Base-by-base conservation (phyloP, 1,139 yeast genomes). In the Kurtzmaniella quercitrusa region DNA sequence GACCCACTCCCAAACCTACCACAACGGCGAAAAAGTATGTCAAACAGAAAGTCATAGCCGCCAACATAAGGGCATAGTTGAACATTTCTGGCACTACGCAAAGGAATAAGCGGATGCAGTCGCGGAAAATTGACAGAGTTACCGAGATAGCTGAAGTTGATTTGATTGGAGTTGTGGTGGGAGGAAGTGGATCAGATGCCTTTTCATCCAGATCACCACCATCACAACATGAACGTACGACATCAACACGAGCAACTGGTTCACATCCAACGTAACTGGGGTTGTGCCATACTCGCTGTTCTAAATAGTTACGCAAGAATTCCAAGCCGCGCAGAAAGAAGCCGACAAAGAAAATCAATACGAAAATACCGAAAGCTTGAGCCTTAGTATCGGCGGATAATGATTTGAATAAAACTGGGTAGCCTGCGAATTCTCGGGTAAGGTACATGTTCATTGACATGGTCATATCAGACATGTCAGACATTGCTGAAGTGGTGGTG, bases 11-110 rank as follows among this genome's bases (percentile, higher is more conserved):
- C 44, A 84, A 65, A 6, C 94, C 94, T 18, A 80, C 52, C 16
- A 83, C 78, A 23, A 84, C 82, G 2, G 86, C 91, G 61, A 85
- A 84, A 60, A 84, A 82, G 53, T 84, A 85, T 1, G 78, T 61
- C 44, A 83, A 54, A 8, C 83, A 75, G 56, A 68, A 84, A 28
- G 85, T 70, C 94, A 85, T 85, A 9, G 84, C 85, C 12, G 82
- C 89, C 66, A 85, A 73, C 94, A 85, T 85, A 52, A 85, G 63
- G 34, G 82, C 80, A 56, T 81, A 84, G 8, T 84, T 82, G 40
- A 85, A 59, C 68, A 84, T 67, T 26, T 85, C 85, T 3, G 86
- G 78, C 20, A 79, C 57, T 46, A 85, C 80, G 17, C 81, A 74
- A 38, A 84, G 53, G 0, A 71, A 42, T 19, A 82, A 60, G 51